A percentile compares a stretch with the other conserved stretches of the same genome.
phyloP scores from a whole-genome alignment of 192 early-diverging fungal genomes.

The Rhizophagus prolifer region DNA sequence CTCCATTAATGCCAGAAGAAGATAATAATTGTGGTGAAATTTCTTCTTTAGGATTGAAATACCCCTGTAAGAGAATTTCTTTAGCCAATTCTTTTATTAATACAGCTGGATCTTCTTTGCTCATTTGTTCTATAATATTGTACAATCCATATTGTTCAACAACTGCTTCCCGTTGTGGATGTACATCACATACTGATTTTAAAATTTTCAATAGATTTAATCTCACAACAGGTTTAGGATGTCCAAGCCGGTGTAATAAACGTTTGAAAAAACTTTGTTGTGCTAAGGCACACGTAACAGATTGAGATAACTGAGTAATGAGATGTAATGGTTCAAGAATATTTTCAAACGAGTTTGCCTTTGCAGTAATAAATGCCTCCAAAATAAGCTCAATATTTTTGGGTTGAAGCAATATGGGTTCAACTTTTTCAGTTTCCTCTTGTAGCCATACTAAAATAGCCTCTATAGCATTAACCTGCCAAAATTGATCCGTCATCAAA shows the following conservation, averaged over 20 bases:
- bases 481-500: constrained; percentile 54
- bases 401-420: constrained; percentile 37
- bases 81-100: constrained; percentile 51
- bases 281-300: constrained; percentile 38
- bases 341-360: constrained; percentile 55
- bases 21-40: neutral
- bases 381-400: constrained; percentile 41
- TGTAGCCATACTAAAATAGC: constrained; percentile 56
- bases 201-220: constrained; percentile 51
- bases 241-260: constrained; percentile 35
- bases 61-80: constrained; percentile 36
- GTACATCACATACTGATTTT: constrained; percentile 44
- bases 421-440: constrained; percentile 43
- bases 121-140: constrained; percentile 36
- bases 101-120: constrained; percentile 46
- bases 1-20: neutral
- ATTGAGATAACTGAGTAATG: constrained; percentile 44
- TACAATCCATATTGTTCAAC: constrained; percentile 37
- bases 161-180: constrained; percentile 37
- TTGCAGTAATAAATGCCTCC: constrained; percentile 44
- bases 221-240: constrained; percentile 52
- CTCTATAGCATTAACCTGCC: constrained; percentile 62
- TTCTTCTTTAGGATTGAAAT: constrained; percentile 8
- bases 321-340: constrained; percentile 54
- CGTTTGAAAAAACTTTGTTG: constrained; percentile 38